phyloP scores from a whole-genome alignment of 2,329 filamentous ascomycete genomes.

The Zymoseptoria ardabiliae region DNA sequence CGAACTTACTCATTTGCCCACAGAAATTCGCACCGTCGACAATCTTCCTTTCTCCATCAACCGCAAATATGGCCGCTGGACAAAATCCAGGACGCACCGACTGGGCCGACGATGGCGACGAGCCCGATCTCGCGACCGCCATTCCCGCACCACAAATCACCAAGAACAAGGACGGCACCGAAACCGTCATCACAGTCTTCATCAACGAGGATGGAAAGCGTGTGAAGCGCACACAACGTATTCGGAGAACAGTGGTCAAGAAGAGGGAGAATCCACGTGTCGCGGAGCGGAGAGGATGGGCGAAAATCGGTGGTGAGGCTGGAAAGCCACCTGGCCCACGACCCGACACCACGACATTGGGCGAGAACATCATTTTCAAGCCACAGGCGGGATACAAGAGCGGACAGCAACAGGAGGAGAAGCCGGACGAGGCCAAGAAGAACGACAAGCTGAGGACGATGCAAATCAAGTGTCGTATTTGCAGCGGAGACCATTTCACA shows the following conservation, averaged over 20 bases:
- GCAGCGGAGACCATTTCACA: slow-evolving; percentile 97
- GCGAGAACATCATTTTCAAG: slow-evolving; percentile 97
- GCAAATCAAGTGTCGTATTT: slow-evolving; percentile 99
- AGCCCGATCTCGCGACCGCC: slow-evolving; percentile 69
- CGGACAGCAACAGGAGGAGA: slow-evolving; percentile 68
- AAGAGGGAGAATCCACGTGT: slow-evolving; percentile 96
- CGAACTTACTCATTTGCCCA: too few species aligned
- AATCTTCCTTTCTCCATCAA: not conserved
- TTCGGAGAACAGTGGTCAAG: slow-evolving; percentile 84
- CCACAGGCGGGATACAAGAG: slow-evolving; percentile 91
- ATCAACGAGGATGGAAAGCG: slow-evolving; percentile 92
- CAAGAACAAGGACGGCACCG: slow-evolving; percentile 96
- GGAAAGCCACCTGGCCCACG: slow-evolving; percentile 78
- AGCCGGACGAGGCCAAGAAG: slow-evolving; percentile 62
- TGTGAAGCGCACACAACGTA: slow-evolving; percentile 93
- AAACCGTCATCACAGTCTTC: slow-evolving; percentile 84
- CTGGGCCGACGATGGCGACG: slow-evolving; percentile 84
- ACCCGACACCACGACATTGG: slow-evolving; percentile 82
- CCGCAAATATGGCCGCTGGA: slow-evolving; percentile 24
- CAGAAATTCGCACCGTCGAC: not conserved
- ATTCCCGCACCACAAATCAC: slow-evolving; percentile 84
- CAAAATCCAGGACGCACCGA: slow-evolving; percentile 47
- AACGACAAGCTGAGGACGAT: slow-evolving; percentile 81
- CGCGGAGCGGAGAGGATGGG: slow-evolving; percentile 85
- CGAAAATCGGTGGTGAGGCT: slow-evolving; percentile 85